Evolutionary conservation across 768 basidiomycete genomes (phyloP).

Genomic region (Rhodosporidiobolus sp.): DNA sequence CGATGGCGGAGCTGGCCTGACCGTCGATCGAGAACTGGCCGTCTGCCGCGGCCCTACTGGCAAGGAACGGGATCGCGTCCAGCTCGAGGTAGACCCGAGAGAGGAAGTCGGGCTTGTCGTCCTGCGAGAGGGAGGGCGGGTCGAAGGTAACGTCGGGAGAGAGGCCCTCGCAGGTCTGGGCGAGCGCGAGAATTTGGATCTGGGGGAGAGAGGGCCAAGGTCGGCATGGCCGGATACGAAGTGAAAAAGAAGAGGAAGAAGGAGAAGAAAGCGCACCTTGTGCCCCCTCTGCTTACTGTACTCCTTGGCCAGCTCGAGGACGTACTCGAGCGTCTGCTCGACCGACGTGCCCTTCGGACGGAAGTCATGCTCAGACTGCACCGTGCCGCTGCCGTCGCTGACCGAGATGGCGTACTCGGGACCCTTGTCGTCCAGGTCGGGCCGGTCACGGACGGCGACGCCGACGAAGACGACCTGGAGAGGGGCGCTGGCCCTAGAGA

Average conservation of each 20-base stretch:
- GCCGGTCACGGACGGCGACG: constrained; percentile 9
- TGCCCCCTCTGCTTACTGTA: constrained; percentile 6
- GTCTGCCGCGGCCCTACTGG: not conserved
- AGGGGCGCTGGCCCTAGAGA: constrained; percentile 1
- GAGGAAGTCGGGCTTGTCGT: not conserved
- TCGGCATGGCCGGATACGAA: not conserved
- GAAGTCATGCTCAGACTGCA: constrained; percentile 17
- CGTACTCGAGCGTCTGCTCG: not conserved
- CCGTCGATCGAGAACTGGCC: constrained; percentile 21
- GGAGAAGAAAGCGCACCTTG: not conserved
- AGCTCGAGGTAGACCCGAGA: constrained; percentile 31
- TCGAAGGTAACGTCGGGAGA: constrained; percentile 4
- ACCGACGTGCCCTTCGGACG: not conserved
- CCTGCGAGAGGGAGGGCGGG: not conserved
- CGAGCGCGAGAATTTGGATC: constrained; percentile 15
- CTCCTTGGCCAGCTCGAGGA: constrained; percentile 8
- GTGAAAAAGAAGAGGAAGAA: not conserved
- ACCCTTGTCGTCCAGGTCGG: constrained; percentile 5
- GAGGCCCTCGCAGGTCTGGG: constrained; percentile 2
- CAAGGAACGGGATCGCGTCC: constrained; percentile 30
- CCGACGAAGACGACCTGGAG: constrained; percentile 19
- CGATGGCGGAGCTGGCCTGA: constrained; percentile 17
- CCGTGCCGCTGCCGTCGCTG: constrained; percentile 1
- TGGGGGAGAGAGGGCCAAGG: not conserved
- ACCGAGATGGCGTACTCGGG: constrained; percentile 13